phyloP scores from a whole-genome alignment of 2,329 filamentous ascomycete genomes.

The Colletotrichum karsti region DNA sequence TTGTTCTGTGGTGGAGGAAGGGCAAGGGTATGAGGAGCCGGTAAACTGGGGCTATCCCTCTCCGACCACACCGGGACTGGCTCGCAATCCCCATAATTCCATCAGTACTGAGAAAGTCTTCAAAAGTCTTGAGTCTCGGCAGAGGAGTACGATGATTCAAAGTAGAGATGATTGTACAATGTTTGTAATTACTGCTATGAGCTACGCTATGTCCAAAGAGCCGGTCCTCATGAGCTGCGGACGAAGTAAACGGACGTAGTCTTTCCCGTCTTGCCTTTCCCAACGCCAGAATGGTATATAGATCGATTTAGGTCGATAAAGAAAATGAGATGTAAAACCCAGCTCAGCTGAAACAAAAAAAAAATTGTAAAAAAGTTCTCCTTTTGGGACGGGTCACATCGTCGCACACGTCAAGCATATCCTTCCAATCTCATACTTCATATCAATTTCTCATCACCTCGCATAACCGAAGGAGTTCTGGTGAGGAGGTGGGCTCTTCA shows the following conservation, averaged over 20 bases:
- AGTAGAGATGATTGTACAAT: constrained; percentile 12
- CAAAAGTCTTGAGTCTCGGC: too few relatives aligned
- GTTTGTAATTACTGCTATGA: constrained; percentile 22
- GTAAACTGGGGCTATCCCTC: constrained; percentile 8
- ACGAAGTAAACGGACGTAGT: background rate
- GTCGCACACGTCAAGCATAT: background rate
- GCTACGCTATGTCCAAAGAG: constrained; percentile 2
- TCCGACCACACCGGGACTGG: background rate
- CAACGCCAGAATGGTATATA: constrained; percentile 31
- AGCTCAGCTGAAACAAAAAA: constrained; percentile 28
- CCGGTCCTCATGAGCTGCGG: background rate
- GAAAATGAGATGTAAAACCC: background rate
- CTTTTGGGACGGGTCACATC: constrained; percentile 7
- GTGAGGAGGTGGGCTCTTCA: constrained; percentile 59
- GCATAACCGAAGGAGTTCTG: constrained; percentile 53
- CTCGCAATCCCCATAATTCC: background rate
- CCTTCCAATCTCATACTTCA: constrained; percentile 12
- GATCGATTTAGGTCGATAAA: constrained; percentile 8
- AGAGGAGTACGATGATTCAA: background rate
- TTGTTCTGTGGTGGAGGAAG: background rate
- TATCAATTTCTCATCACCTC: constrained; percentile 32
- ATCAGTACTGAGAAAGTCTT: too few relatives aligned
- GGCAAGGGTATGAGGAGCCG: constrained; percentile 7
- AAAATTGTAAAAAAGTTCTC: background rate
- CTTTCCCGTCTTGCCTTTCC: constrained; percentile 25